Base-by-base conservation (phyloP, 768 basidiomycete genomes). In the Xerocomus spinulosus region DNA sequence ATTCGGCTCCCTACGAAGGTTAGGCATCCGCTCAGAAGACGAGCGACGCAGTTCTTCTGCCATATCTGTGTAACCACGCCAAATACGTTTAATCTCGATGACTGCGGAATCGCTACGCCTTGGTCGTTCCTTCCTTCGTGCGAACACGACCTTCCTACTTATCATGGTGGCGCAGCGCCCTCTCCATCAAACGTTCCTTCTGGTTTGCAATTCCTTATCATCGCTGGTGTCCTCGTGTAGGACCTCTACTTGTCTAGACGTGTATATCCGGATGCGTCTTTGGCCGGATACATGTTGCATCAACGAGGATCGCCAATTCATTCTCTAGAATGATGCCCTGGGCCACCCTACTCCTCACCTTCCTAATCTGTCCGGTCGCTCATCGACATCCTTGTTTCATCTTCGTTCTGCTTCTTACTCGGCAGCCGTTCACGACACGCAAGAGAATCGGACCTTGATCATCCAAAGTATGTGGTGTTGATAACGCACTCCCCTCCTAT, bases 281-380 rank as follows among this genome's bases (percentile, higher is more conserved):
- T 48, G 15, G 9, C 49, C 28, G 40, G 35, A 17, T 47, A 30
- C 52, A 58, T 26, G 59, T 42, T 41, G 49, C 9, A 38, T 39
- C 58, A 49, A 46, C 38, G 59, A 58, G 55, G 58, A 49, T 46
- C 35, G 21, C 23, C 45, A 42, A 46, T 58, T 28, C 35, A n/a
- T 36, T 44, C 39, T 35, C 42, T 33, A 32, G 39, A 46, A 25
- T 33, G 30, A 24, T 24, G 5, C 30, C 20, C 8, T 36, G 25
- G 24, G 15, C 46, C 25, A 30, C 25, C 42, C 36, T 36, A 17
- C 48, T 14, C 42, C 56, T 35, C 34, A 21, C 15, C 24, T 29
- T 25, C 50, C 25, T 38, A 18, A 50, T 17, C 29, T 13, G 9
- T n/a, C 45, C 48, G 26, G 49, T 46, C 36, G 42, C n/a, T 23